phyloP scores from a whole-genome alignment of 106 monocot species.

The Posidonia australis region DNA sequence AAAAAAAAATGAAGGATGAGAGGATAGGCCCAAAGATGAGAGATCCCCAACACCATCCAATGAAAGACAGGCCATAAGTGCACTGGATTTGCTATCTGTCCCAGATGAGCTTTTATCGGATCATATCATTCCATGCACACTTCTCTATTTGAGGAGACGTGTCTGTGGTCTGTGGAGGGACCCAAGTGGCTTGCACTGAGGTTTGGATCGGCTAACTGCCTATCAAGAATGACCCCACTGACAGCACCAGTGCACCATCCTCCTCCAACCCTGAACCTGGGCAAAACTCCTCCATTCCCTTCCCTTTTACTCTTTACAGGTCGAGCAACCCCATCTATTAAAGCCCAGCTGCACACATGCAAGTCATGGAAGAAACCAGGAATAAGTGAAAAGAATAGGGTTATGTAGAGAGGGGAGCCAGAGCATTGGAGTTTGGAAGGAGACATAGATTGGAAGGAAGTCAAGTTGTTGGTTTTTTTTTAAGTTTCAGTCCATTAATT shows the following conservation, averaged over 20 bases:
- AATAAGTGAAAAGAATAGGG: not conserved
- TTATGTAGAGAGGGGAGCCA: not conserved
- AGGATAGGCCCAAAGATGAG: not conserved
- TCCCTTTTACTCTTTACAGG: not conserved
- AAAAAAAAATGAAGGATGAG: too few relatives aligned
- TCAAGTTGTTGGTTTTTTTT: not conserved
- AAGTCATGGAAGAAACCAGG: not conserved
- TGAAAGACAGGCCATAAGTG: not conserved
- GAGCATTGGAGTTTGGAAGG: not conserved
- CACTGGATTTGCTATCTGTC: not conserved
- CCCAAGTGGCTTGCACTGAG: not conserved
- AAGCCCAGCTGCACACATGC: not conserved
- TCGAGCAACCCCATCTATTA: not conserved
- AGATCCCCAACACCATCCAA: not conserved
- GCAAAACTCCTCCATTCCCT: not conserved
- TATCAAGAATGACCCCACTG: too few relatives aligned
- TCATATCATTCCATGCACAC: not conserved
- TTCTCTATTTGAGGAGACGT: not conserved
- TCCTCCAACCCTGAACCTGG: too few relatives aligned
- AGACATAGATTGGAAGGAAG: not conserved
- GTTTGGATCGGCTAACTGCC: not conserved
- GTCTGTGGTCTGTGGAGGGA: not conserved
- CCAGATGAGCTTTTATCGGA: not conserved
- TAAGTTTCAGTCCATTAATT: not conserved
- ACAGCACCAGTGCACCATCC: not conserved